phyloP scores from a whole-genome alignment of 345 rosid species.

The Hevea brasiliensis region DNA sequence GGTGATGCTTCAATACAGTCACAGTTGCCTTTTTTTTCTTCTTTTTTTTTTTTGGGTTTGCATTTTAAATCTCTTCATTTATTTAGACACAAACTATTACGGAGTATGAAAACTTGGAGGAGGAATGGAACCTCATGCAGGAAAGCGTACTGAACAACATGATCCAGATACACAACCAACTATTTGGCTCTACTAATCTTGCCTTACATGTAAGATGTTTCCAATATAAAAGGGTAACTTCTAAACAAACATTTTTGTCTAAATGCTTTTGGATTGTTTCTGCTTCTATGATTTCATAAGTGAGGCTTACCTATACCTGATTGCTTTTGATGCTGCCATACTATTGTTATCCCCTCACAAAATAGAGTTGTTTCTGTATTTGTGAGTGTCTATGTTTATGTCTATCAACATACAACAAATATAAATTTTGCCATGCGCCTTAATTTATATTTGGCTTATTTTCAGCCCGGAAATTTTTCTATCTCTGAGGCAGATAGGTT shows the following conservation, averaged over 20 bases:
- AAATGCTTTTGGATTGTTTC: background rate
- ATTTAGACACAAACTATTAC: constrained; percentile 51
- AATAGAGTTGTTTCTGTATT: background rate
- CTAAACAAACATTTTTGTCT: background rate
- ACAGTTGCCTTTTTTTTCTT: constrained; percentile 1
- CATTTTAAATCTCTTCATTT: constrained; percentile 2
- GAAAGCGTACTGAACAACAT: constrained; percentile 50
- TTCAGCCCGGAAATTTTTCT: constrained; percentile 60
- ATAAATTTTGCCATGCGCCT: constrained; percentile 1
- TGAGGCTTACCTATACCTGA: background rate
- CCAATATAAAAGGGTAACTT: background rate
- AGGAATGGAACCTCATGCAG: constrained; percentile 64
- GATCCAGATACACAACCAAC: constrained; percentile 60
- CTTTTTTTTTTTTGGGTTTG: constrained; percentile 14
- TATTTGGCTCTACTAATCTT: constrained; percentile 83
- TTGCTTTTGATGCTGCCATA: background rate
- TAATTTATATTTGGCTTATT: constrained; percentile 14
- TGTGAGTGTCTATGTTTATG: background rate
- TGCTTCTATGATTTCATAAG: background rate
- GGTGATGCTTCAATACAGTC: constrained; percentile 45
- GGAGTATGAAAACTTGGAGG: constrained; percentile 53
- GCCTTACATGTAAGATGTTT: constrained; percentile 53
- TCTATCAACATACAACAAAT: background rate
- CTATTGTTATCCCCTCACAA: no score
- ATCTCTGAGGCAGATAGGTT: constrained; percentile 56